These are phyloP conservation scores for Lablab purpureus DNA, from an alignment of 306 rosid species.

Conservation along the genomic window DNA sequence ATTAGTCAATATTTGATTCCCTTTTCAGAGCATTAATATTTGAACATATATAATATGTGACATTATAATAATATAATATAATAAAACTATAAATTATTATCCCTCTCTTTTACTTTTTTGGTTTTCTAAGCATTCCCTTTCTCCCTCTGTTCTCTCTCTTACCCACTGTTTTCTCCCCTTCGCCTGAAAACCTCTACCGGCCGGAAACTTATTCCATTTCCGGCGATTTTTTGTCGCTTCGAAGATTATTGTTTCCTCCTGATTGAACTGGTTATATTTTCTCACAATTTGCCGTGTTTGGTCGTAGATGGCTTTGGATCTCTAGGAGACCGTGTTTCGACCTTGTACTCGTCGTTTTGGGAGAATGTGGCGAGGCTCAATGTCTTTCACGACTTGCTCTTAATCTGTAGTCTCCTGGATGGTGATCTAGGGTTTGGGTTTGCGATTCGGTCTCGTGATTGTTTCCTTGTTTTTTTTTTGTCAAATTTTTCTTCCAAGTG, in stretches of 20 bases:
- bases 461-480: not conserved
- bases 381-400: conserved; percentile 33
- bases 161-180: conserved; percentile 40
- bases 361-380: conserved; percentile 67
- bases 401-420: conserved; percentile 42
- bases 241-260: not conserved
- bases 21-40: not conserved
- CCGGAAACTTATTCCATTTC: conserved; percentile 10
- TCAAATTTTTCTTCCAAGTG: conserved; percentile 42
- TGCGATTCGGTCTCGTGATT: conserved; percentile 49
- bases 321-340: conserved; percentile 40
- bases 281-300: conserved; percentile 12
- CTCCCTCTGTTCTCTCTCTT: conserved; percentile 30
- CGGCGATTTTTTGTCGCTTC: conserved; percentile 33
- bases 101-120: conserved; percentile 47
- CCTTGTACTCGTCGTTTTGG: conserved; percentile 36
- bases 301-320: conserved; percentile 54
- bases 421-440: conserved; percentile 67
- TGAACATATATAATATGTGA: too few relatives aligned
- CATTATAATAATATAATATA: not conserved
- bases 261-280: not conserved
- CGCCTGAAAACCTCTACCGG: conserved; percentile 61
- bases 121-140: conserved; percentile 51
- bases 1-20: not conserved
- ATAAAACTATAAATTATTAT: conserved; percentile 49